Percentiles rank a stretch among this genome's conserved stretches.
phyloP scores from a whole-genome alignment of 345 rosid genomes.

The Heritiera fomes region DNA sequence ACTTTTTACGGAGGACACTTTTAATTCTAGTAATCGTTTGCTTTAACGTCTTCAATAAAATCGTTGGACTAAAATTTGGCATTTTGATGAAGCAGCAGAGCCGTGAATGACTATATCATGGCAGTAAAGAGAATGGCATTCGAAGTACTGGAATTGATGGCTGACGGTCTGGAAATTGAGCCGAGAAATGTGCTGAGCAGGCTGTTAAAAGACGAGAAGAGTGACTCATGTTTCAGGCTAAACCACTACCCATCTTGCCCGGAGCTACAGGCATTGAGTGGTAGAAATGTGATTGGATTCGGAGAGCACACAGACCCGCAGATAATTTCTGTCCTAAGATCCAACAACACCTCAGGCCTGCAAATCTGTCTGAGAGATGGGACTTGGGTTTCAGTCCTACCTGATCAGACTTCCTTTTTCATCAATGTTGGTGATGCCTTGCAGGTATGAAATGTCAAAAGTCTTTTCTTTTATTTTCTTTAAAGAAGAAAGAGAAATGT shows the following conservation, averaged over 20 bases:
- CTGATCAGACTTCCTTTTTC: conserved; percentile 80
- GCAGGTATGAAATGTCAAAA: conserved; percentile 50
- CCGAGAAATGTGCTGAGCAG: conserved; percentile 56
- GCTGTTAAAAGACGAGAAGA: conserved; percentile 67
- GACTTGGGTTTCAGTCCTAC: conserved; percentile 82
- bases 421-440: conserved; percentile 91
- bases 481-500: background rate
- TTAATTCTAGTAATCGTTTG: background rate
- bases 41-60: background rate
- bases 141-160: conserved; percentile 65
- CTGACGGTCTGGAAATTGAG: conserved; percentile 62
- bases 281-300: conserved; percentile 54
- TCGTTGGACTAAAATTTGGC: background rate
- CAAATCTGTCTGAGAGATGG: conserved; percentile 71
- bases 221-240: conserved; percentile 79
- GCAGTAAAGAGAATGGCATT: conserved; percentile 62
- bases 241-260: conserved; percentile 81
- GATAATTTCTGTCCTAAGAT: conserved; percentile 75
- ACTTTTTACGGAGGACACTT: background rate
- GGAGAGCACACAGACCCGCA: conserved; percentile 98
- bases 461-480: background rate
- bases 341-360: conserved; percentile 86
- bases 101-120: conserved; percentile 57
- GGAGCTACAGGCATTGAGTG: conserved; percentile 26
- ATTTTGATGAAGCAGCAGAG: conserved; percentile 40